Conservation (phyloP, 2,329 filamentous ascomycete genomes). For the Leptographium lundbergii region DNA sequence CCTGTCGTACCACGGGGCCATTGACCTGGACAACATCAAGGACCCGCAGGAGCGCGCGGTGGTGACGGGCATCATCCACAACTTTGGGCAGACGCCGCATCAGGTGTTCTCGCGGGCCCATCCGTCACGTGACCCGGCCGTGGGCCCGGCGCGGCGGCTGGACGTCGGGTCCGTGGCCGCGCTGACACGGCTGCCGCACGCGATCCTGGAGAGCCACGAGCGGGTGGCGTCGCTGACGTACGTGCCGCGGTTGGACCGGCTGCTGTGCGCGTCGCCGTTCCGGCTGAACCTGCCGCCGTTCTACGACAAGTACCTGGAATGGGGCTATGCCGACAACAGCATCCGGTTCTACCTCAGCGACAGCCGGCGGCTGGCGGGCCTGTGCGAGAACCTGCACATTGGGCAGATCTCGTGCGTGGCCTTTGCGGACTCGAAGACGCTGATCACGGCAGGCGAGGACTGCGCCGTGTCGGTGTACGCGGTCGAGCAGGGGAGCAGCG, state of each 20-base stretch:
- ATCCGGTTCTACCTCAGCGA: conserved; percentile 84
- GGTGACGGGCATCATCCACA: conserved; percentile 93
- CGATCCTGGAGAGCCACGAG: conserved; percentile 60
- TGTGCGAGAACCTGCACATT: conserved; percentile 89
- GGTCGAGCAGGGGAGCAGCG: conserved; percentile 49
- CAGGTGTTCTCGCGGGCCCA: conserved; percentile 83
- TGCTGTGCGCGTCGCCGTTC: conserved; percentile 75
- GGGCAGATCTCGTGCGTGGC: conserved; percentile 74
- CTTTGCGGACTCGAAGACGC: conserved; percentile 79
- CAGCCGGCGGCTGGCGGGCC: conserved; percentile 66
- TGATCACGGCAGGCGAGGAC: conserved; percentile 86
- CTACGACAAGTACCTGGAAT: conserved; percentile 88
- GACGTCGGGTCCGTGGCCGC: conserved; percentile 61
- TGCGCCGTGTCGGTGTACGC: conserved; percentile 82
- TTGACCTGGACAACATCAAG: conserved; percentile 79
- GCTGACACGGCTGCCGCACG: conserved; percentile 65
- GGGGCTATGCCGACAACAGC: conserved; percentile 89
- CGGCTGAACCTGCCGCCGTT: conserved; percentile 73
- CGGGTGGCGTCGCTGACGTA: conserved; percentile 69
- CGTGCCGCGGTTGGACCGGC: conserved; percentile 64
- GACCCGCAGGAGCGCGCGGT: conserved; percentile 79
- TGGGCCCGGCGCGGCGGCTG: conserved; percentile 53
- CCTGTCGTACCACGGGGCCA: conserved; percentile 86
- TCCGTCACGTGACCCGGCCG: conserved; percentile 56
- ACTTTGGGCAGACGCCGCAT: conserved; percentile 94